Percentiles rank a stretch among this genome's conserved stretches.
phyloP scores from a whole-genome alignment of 352 stramenopile genomes.

The Phytophthora niederhauseri region DNA sequence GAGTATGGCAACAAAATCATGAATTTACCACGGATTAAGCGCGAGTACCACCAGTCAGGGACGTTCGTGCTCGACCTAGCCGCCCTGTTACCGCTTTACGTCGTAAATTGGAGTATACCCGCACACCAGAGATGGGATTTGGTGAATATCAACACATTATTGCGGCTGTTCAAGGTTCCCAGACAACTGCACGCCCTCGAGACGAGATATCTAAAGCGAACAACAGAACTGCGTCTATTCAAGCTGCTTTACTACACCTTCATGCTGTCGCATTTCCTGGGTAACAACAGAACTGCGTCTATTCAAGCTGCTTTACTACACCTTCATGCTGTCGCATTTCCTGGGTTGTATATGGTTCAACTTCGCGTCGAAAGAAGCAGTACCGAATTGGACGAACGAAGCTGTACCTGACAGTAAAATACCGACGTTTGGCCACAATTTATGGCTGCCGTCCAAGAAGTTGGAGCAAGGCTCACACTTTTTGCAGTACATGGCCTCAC shows the following conservation, averaged over 20 bases:
- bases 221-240: background rate
- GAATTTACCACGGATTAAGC: too few relatives aligned
- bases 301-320: slow-evolving; percentile 4
- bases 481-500: slow-evolving; percentile 41
- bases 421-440: background rate
- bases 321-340: background rate
- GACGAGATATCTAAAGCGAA: slow-evolving; percentile 1
- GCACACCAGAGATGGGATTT: too few relatives aligned
- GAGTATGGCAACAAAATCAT: slow-evolving; percentile 5
- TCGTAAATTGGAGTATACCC: too few relatives aligned
- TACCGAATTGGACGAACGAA: background rate
- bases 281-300: background rate
- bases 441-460: background rate
- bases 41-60: too few relatives aligned
- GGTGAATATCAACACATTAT: slow-evolving; percentile 1
- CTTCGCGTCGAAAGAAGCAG: background rate
- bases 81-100: too few relatives aligned
- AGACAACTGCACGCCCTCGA: background rate
- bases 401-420: too few relatives aligned
- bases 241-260: slow-evolving; percentile 6
- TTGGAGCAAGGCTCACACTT: slow-evolving; percentile 21
- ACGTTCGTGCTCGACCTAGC: too few relatives aligned
- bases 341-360: slow-evolving; percentile 3
- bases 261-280: background rate
- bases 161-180: slow-evolving; percentile 1